Base-by-base conservation (phyloP, 1,284 basidiomycete species). In the Taiwanofungus camphoratus region DNA sequence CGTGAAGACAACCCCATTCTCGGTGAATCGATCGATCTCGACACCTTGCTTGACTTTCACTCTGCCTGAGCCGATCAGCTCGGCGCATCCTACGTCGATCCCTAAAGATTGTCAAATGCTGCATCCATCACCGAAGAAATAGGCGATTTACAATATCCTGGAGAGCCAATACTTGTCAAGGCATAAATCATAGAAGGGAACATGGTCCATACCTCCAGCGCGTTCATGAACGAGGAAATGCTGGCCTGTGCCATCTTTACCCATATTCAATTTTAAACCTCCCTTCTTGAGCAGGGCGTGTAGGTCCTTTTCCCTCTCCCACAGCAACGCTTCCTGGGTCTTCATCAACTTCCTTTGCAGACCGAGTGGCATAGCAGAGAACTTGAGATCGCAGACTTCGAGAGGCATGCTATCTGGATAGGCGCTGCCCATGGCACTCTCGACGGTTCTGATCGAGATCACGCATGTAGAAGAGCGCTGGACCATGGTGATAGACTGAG, bases 31-130 rank as follows among this genome's bases (percentile, higher is more conserved):
- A 29, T 68, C 62, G 41, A 80, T 71, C 36, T 72, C 65, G 30
- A 69, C 69, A 33, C 82, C 81, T 46, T 71, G 77, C 58, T 85
- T 84, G 36, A 89, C 63, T 55, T 85, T 83, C 61, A 89, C 86
- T 48, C 79, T 75, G 11, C 79, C 77, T 29, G 82, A 76, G 6
- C 73, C 69, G 49, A 89, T 78, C 30, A 77, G 60, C 11, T 67
- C 56, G 3, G 65, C 64, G 24, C 60, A 62, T 15, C 71, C 72
- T 18, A 70, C 65, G 48, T 74, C 70, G 22, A 56, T 48, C 56
- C 55, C 58, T 59, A 34, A 5, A n/a, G 9, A 21, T 24, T 11
- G 36, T 16, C 9, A n/a, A n/a, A n/a, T n/a, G n/a, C n/a, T n/a
- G n/a, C n/a, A n/a, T n/a, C n/a, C n/a, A n/a, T n/a, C n/a, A n/a